Conservation (phyloP, 257 asterid species). For the Lycium ferocissimum region DNA sequence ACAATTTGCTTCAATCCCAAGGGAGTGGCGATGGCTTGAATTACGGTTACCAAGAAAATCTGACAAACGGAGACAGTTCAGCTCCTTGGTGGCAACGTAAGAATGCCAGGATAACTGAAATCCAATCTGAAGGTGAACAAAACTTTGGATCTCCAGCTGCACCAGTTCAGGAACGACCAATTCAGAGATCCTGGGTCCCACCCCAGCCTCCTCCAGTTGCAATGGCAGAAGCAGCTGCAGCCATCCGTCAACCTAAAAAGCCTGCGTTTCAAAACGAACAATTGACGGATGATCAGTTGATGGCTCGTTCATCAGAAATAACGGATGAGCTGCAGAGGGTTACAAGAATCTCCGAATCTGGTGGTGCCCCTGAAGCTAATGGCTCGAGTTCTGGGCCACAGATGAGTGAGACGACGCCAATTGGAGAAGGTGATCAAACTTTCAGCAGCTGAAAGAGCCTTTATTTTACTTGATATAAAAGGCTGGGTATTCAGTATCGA, state of each 20-base stretch:
- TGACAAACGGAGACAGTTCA: conserved; percentile 54
- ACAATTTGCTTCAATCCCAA: conserved; percentile 50
- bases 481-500: neutral
- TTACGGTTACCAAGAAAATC: conserved; percentile 49
- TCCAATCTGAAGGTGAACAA: conserved; percentile 56
- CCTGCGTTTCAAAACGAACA: conserved; percentile 52
- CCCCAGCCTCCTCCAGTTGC: conserved; percentile 96
- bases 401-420: conserved; percentile 53
- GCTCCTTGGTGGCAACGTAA: conserved; percentile 69
- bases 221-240: conserved; percentile 93
- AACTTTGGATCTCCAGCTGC: conserved; percentile 45
- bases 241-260: conserved; percentile 94
- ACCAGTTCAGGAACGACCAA: conserved; percentile 48
- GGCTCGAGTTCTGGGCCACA: conserved; percentile 46
- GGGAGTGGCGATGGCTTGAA: conserved; percentile 45
- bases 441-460: conserved; percentile 27
- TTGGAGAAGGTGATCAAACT: conserved; percentile 43
- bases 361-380: conserved; percentile 57
- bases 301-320: conserved; percentile 56
- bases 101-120: conserved; percentile 67
- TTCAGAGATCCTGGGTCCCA: conserved; percentile 86
- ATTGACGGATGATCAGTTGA: conserved; percentile 65
- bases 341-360: conserved; percentile 74
- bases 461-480: neutral
- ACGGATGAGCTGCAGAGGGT: conserved; percentile 73